These are phyloP conservation scores for Croton setiger DNA, from an alignment of 441 rosid genomes.

Conservation along the genomic window DNA sequence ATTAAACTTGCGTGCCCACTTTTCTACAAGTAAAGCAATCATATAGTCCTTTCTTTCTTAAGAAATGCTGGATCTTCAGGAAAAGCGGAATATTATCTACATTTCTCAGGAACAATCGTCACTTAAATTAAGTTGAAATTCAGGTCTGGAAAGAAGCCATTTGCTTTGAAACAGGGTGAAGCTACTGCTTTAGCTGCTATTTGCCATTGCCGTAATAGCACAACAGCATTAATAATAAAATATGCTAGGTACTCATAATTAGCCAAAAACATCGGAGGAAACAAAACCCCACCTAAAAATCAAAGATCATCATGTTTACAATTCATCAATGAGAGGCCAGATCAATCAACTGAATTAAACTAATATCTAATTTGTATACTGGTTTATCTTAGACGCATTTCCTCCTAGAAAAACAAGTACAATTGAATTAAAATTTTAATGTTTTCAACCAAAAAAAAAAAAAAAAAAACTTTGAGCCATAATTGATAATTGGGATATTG, in stretches of 20 bases:
- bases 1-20: neutral
- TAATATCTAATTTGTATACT: neutral
- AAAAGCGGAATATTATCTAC: no score
- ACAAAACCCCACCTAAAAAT: neutral
- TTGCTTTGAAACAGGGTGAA: neutral
- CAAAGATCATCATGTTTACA: neutral
- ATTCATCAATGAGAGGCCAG: no score
- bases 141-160: neutral
- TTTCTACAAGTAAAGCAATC: neutral
- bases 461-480: neutral
- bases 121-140: neutral
- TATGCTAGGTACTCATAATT: neutral
- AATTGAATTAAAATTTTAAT: neutral
- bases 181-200: neutral
- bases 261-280: neutral
- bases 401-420: neutral
- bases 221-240: neutral
- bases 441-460: neutral
- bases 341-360: neutral
- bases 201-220: neutral
- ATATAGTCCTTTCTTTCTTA: neutral
- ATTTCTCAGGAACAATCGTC: neutral
- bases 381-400: neutral
- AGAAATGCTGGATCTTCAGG: neutral
- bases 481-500: neutral